Evolutionary conservation across 768 basidiomycete species (phyloP).

Genomic region (Glaciozyma antarctica): DNA sequence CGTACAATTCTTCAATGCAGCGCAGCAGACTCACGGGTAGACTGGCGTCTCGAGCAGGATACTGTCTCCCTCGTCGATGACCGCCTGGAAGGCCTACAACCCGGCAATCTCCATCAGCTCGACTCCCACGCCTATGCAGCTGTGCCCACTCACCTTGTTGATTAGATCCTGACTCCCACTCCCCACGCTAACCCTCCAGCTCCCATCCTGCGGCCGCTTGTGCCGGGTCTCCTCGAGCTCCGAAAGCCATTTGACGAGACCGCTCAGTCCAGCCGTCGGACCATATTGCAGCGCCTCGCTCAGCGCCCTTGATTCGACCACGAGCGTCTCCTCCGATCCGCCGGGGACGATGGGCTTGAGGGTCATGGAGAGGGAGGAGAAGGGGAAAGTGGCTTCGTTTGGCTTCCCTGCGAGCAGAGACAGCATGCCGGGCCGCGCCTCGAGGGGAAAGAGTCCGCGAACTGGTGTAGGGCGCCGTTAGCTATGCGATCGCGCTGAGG

Average conservation of each 20-base stretch:
- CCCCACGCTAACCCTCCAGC: constrained; percentile 70
- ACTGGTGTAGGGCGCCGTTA: constrained; percentile 38
- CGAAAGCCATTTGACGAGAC: constrained; percentile 57
- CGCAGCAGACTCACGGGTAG: constrained; percentile 42
- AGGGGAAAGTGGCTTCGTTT: constrained; percentile 80
- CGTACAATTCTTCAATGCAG: neutral
- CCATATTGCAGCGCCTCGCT: constrained; percentile 64
- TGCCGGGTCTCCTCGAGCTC: constrained; percentile 65
- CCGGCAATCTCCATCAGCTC: constrained; percentile 1
- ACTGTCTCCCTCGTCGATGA: constrained; percentile 69
- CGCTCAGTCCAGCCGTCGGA: constrained; percentile 57
- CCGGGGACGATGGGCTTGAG: constrained; percentile 37
- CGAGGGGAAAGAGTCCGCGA: constrained; percentile 63
- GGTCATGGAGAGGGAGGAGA: constrained; percentile 59
- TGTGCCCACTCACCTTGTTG: constrained; percentile 54
- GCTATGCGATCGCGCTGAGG: neutral
- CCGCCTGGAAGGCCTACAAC: constrained; percentile 55
- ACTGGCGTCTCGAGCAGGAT: constrained; percentile 74
- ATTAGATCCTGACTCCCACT: constrained; percentile 71
- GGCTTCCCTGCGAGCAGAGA: constrained; percentile 75
- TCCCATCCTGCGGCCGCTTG: constrained; percentile 45
- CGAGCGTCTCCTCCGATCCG: constrained; percentile 22
- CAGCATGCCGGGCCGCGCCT: constrained; percentile 67
- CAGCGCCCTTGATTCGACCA: constrained; percentile 47
- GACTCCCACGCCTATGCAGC: neutral